Conservation (phyloP, 257 asterid genomes). For the Solanum lignicaule region DNA sequence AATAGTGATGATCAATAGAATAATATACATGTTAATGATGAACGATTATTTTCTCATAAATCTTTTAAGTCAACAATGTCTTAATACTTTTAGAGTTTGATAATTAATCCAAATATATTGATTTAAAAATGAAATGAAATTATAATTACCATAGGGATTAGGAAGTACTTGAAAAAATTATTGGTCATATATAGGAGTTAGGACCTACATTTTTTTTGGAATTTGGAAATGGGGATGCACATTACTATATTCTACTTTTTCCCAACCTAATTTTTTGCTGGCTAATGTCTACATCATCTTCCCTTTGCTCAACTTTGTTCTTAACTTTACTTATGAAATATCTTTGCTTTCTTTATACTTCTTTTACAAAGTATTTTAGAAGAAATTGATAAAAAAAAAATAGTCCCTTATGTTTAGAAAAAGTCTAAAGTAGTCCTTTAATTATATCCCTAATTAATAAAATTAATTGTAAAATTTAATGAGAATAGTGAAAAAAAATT, state of each 20-base stretch:
- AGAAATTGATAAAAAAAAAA: not conserved
- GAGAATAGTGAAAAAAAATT: not conserved
- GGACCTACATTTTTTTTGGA: not conserved
- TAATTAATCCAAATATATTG: not conserved
- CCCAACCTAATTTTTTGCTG: not conserved
- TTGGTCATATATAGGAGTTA: not conserved
- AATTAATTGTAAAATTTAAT: not conserved
- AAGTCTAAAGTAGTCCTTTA: not conserved
- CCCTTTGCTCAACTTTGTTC: not conserved
- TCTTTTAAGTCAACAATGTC: not conserved
- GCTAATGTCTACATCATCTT: not conserved
- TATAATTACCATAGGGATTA: not conserved
- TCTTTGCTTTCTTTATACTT: not conserved
- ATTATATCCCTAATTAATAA: not conserved
- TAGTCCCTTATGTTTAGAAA: not conserved
- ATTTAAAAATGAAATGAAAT: not conserved
- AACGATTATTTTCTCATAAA: not conserved
- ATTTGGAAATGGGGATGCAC: no score
- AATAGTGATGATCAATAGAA: no score
- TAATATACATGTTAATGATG: not conserved
- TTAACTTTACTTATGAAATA: not conserved
- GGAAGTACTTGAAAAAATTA: not conserved
- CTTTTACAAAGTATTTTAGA: not conserved
- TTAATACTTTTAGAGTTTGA: not conserved
- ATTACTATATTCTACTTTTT: not conserved